Base-by-base conservation (phyloP, 257 asterid genomes). In the Jacaranda mimosifolia region DNA sequence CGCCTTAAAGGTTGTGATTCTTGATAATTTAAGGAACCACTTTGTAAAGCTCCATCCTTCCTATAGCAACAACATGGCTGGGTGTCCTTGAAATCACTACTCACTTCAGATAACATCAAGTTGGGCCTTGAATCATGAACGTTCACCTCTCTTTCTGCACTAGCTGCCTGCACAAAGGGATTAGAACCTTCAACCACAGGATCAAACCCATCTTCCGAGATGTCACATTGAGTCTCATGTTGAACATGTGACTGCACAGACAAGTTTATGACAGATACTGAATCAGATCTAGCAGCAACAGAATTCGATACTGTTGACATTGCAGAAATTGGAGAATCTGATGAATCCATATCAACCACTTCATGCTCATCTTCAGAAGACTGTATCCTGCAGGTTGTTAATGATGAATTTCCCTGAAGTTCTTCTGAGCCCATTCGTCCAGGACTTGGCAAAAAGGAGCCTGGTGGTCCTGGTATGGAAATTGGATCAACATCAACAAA, bases 391-490 rank as follows among this genome's bases (percentile, higher is more conserved):
- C 93, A 89, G 18, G 94, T 84, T 55, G 93, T 87, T 64, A 93
- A 73, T 3, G 97, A 91, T 32, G 99, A 92, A 82, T 85, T 88
- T 63, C 97, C 98, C 45, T 85, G 92, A 81, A 89, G 84, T 72
- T 89, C 98, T 85, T 91, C 98, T 0, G 97, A 89, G 77, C 83
- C 81, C 91, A 85, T 88, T 40, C 88, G 95, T 18, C 94, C 91
- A 0, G 98, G 99, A 75, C 99, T 94, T 0, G 98, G 99, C 77
- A 94, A 83, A 84, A 90, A 95, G 0, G 97, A 95, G 69, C 99
- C 99, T 0, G 97, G 98, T 4, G 99, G 99, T 49, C 98, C 99
- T 0, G 99, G 99, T 75, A 95, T 95, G 39, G 92, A 92, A 75
- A 90, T 91, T 40, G 94, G 89, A 76, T 93, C 99, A 40, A 94